phyloP scores from a whole-genome alignment of 441 rosid species.

The Populus trichocarpa region DNA sequence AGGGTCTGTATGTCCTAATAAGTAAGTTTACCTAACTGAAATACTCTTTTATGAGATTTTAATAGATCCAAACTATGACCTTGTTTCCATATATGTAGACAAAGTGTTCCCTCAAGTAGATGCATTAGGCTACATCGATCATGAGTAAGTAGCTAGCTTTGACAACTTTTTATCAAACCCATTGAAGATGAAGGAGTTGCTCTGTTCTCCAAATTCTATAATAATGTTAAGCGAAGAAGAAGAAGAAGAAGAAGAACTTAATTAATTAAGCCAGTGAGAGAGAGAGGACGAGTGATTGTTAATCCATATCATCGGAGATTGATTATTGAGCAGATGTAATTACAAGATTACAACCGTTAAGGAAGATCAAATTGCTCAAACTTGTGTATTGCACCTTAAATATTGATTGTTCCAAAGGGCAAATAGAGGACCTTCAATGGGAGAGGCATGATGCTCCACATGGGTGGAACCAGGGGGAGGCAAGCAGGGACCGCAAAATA shows the following conservation, averaged over 20 bases:
- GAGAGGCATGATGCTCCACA: too few species aligned
- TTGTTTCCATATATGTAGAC: conserved; percentile 49
- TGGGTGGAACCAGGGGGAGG: too few species aligned
- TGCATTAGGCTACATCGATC: conserved; percentile 31
- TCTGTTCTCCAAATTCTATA: conserved; percentile 27
- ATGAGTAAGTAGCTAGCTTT: conserved; percentile 24
- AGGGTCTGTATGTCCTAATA: conserved; percentile 23
- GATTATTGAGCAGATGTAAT: too few species aligned
- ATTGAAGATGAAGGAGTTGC: conserved; percentile 22
- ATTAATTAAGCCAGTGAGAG: not conserved
- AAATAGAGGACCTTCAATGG: too few species aligned
- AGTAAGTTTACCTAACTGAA: conserved; percentile 55
- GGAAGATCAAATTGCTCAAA: too few species aligned
- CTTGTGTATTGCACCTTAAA: too few species aligned
- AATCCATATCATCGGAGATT: too few species aligned
- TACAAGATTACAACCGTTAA: too few species aligned
- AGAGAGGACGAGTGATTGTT: too few species aligned
- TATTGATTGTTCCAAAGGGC: too few species aligned
- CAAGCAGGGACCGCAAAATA: too few species aligned
- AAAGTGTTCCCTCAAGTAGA: conserved; percentile 67
- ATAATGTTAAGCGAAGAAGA: not conserved
- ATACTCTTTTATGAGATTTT: conserved; percentile 21
- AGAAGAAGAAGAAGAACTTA: not conserved
- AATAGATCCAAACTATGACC: conserved; percentile 26
- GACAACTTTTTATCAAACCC: conserved; percentile 29